Evolutionary conservation across 495 filamentous ascomycete species (phyloP).

Genomic region (Aspergillus coremiiformis): DNA sequence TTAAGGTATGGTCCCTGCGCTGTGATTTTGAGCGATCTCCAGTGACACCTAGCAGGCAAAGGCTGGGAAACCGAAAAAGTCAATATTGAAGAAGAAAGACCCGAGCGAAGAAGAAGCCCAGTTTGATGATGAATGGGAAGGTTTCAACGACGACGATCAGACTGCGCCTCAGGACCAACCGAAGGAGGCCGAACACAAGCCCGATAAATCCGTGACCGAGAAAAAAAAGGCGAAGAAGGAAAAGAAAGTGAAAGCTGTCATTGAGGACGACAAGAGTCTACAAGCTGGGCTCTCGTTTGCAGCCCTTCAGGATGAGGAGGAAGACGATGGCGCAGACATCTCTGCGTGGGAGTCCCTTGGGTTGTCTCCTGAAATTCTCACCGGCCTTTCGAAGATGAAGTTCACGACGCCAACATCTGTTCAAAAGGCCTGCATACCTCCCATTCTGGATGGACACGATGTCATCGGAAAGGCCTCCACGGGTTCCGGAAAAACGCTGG

Average conservation of each 20-base stretch:
- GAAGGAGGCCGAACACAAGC: slow-evolving; percentile 17
- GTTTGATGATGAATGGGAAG: slow-evolving; percentile 49
- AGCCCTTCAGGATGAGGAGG: slow-evolving; percentile 33
- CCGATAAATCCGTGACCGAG: slow-evolving; percentile 14
- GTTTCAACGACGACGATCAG: slow-evolving; percentile 41
- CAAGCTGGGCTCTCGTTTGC: slow-evolving; percentile 33
- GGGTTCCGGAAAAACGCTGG: slow-evolving; percentile 93
- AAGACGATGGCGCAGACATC: slow-evolving; percentile 44
- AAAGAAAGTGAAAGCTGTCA: slow-evolving; percentile 24
- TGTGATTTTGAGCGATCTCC: background rate
- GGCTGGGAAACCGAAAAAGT: slow-evolving; percentile 31
- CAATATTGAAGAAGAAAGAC: slow-evolving; percentile 24
- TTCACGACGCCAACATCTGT: slow-evolving; percentile 77
- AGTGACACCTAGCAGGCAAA: slow-evolving; percentile 23
- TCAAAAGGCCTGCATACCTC: slow-evolving; percentile 67
- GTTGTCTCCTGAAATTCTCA: slow-evolving; percentile 60
- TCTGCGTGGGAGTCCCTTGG: slow-evolving; percentile 69
- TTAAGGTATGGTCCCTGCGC: slow-evolving; percentile 33
- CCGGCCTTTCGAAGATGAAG: slow-evolving; percentile 66
- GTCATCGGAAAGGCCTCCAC: slow-evolving; percentile 94
- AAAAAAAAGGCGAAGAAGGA: slow-evolving; percentile 31
- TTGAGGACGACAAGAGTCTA: slow-evolving; percentile 18
- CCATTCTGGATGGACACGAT: slow-evolving; percentile 78
- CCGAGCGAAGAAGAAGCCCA: slow-evolving; percentile 14
- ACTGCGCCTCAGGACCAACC: slow-evolving; percentile 17